These are phyloP conservation scores for Thelephora aurantiotincta DNA, from an alignment of 768 basidiomycete genomes.

Conservation along the genomic window DNA sequence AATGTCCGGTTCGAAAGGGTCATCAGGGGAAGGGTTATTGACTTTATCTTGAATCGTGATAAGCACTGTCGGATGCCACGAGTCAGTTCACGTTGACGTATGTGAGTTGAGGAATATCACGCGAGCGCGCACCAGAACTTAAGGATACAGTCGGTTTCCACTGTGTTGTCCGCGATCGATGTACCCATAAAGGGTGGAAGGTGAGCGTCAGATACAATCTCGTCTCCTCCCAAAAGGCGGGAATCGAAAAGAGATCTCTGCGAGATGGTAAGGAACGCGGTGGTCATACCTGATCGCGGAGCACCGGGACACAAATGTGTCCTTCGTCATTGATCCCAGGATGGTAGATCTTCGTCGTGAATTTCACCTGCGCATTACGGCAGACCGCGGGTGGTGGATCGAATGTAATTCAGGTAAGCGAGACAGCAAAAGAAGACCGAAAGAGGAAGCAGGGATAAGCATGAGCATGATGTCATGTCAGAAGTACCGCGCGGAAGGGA, in stretches of 20 bases:
- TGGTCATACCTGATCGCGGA: conserved; percentile 57
- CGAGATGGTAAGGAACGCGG: neutral
- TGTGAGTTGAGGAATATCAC: neutral
- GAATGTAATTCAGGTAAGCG: neutral
- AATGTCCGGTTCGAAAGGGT: conserved; percentile 81
- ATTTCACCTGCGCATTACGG: conserved; percentile 45
- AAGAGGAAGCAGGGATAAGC: neutral
- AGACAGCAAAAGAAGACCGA: neutral
- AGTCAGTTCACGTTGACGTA: neutral
- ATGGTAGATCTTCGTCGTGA: conserved; percentile 80
- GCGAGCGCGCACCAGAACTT: conserved; percentile 37
- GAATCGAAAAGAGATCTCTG: neutral
- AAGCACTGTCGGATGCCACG: conserved; percentile 37
- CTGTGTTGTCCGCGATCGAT: conserved; percentile 21
- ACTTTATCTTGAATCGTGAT: conserved; percentile 70
- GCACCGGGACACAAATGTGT: conserved; percentile 68
- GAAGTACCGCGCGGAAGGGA: neutral
- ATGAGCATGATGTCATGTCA: neutral
- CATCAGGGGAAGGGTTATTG: conserved; percentile 79
- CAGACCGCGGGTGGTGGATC: neutral
- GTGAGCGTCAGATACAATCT: conserved; percentile 1
- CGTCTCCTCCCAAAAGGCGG: neutral
- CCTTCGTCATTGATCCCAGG: conserved; percentile 88
- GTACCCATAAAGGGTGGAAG: neutral
- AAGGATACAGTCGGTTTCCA: conserved; percentile 79